Base-by-base conservation (phyloP, 257 asterid genomes). In the Solanum lycopersicoides region DNA sequence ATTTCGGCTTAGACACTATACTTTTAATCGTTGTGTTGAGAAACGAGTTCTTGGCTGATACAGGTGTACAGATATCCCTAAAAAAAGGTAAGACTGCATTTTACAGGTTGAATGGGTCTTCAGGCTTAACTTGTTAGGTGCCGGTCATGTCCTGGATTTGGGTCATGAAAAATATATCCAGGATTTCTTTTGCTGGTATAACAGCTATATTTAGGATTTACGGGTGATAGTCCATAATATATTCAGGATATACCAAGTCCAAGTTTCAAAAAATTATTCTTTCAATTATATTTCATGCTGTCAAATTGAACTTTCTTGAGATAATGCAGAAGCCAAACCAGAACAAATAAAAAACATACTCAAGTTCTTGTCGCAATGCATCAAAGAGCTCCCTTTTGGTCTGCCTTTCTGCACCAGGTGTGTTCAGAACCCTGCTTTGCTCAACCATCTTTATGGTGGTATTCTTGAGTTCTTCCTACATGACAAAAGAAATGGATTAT, bases 361-460 rank as follows among this genome's bases (percentile, higher is more conserved):
- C 99, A 45, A 97, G 98, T 92, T 97, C 99, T 90, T 95, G 99
- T 21, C 98, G 94, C 86, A 97, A 97, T 11, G 98, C 95, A 87
- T 95, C 98, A 89, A 95, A 95, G 90, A 97, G 96, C 89, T 97
- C 99, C 88, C 99, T 89, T 93, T 97, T 97, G 7, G 99, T 95
- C 91, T 97, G 98, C 90, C 95, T 97, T 87, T 95, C 99, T 11
- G 98, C 98, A 50, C 98, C 98, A 84, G 98, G 96, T 45, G 98
- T 95, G 79, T 94, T 95, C 63, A 97, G 94, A 87, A 95, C 98
- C 94, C 91, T 97, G 91, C 98, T 97, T 92, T 97, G 99, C 94
- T 97, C 98, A 91, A 95, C 98, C 87, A 85, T 85, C 66, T 85
- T 85, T 71, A 85, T 85, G 87, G 87, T 85, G 63, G 87, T 85